Base-by-base conservation (phyloP, 2,329 filamentous ascomycete genomes). In the Periconia sp. region DNA sequence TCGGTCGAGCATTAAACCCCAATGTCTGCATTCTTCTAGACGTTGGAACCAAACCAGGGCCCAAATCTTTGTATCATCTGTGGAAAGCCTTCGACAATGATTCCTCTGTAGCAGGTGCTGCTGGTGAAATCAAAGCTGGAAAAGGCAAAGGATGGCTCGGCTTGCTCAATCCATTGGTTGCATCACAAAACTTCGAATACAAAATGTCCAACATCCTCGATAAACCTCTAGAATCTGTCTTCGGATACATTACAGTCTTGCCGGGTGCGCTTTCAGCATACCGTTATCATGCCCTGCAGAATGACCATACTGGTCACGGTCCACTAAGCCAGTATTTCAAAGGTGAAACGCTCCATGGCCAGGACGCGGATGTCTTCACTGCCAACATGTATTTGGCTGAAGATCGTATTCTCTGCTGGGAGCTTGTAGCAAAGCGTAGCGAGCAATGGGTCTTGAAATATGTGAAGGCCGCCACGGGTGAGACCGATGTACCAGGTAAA, bases 121-220 rank as follows among this genome's bases (percentile, higher is more conserved):
- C 94, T 59, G 94, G 94, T 61, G 94, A 99, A 74, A 99, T 99
- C 75, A 96, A 93, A 72, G 94, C 94, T 0, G 96, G 96, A 77
- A 96, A 97, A 73, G 94, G 94, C 8, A 91, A 88, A 61, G 86
- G 84, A 20, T 92, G 91, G 69, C 79, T 86, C 6, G 91, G 93
- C 58, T 81, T 99, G 15, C 79, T 99, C 44, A 99, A 99, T 66
- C 94, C 94, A 0, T 81, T 99, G 6, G 93, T 99, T 15, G 94
- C 94, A 0, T 96, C 92, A 44, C 94, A 99, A 68, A 99, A 99
- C 72, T 99, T 99, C 63, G 94, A 99, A 79, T 99, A 99, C 81
- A 99, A 99, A 76, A 97, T 99, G 91, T 96, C 92, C 41, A 99
- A 99, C 66, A 99, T 99, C 66, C 81, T 99, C 23, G 94, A 99